These are phyloP conservation scores for Dissoconium aciculare DNA, from an alignment of 2,329 filamentous ascomycete genomes.

Conservation along the genomic window DNA sequence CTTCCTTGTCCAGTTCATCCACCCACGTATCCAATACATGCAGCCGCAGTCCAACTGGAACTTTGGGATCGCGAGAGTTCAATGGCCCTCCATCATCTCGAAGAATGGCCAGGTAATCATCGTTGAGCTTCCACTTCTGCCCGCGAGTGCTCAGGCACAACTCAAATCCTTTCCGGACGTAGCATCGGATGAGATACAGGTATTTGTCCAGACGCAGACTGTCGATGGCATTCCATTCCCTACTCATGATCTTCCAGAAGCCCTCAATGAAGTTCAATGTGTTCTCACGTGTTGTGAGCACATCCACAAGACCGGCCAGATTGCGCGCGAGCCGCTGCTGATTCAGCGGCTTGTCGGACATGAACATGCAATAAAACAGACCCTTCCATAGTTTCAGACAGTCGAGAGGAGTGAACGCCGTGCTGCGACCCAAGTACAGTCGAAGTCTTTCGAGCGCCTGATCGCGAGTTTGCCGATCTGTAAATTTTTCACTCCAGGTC, in stretches of 20 bases:
- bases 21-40: conserved; percentile 85
- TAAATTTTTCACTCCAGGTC: conserved; percentile 2
- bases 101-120: conserved; percentile 34
- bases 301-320: conserved; percentile 54
- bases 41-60: conserved; percentile 71
- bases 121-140: conserved; percentile 22
- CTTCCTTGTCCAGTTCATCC: conserved; percentile 67
- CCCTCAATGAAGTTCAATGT: conserved; percentile 32
- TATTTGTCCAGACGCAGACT: conserved; percentile 69
- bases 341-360: conserved; percentile 75
- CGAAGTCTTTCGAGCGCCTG: conserved; percentile 56
- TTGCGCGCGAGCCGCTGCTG: conserved; percentile 72
- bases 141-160: conserved; percentile 25
- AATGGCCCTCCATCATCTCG: conserved; percentile 28
- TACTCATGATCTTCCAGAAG: conserved; percentile 38
- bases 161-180: conserved; percentile 55
- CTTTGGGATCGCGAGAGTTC: conserved; percentile 36
- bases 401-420: conserved; percentile 51
- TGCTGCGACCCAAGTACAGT: conserved; percentile 54
- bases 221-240: conserved; percentile 39
- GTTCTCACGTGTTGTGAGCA: conserved; percentile 34
- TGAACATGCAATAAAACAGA: conserved; percentile 78
- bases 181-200: conserved; percentile 64
- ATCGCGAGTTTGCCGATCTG: conserved; percentile 18
- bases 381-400: conserved; percentile 87